A percentile compares a stretch with the other conserved stretches of the same genome.
Conservation (phyloP, 2,329 filamentous ascomycete genomes). For the Paramyrothecium sp. region DNA sequence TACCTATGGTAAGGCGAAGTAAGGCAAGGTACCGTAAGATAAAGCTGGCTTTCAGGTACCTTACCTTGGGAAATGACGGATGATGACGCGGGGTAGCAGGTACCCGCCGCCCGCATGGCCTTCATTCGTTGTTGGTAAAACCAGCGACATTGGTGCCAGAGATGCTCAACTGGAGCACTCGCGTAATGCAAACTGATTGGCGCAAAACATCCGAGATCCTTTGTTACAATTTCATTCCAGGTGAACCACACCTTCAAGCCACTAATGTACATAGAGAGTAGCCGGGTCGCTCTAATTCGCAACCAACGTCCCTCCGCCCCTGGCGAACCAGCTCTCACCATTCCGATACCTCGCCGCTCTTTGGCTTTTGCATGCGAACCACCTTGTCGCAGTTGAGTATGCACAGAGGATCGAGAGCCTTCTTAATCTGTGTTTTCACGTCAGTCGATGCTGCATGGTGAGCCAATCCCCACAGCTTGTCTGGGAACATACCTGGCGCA, state of each 20-base stretch:
- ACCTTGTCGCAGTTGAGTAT: constrained; percentile 71
- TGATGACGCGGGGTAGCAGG: background rate
- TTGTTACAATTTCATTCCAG: no score
- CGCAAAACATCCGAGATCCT: no score
- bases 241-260: no score
- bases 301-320: background rate
- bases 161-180: no score
- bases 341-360: constrained; percentile 39
- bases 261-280: background rate
- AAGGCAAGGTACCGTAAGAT: background rate
- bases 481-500: constrained; percentile 65
- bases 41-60: no score
- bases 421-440: constrained; percentile 61
- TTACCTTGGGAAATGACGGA: background rate
- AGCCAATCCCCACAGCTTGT: background rate
- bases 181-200: no score
- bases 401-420: constrained; percentile 74
- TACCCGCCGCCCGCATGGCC: background rate
- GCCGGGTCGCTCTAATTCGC: background rate
- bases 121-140: background rate
- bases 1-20: no score
- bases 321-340: constrained; percentile 30
- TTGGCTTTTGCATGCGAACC: constrained; percentile 54
- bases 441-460: background rate
- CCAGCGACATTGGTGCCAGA: background rate